A percentile compares a stretch with the other conserved stretches of the same genome.
phyloP scores from a whole-genome alignment of 2,329 filamentous ascomycete genomes.

The Furcasterigmium sp. region DNA sequence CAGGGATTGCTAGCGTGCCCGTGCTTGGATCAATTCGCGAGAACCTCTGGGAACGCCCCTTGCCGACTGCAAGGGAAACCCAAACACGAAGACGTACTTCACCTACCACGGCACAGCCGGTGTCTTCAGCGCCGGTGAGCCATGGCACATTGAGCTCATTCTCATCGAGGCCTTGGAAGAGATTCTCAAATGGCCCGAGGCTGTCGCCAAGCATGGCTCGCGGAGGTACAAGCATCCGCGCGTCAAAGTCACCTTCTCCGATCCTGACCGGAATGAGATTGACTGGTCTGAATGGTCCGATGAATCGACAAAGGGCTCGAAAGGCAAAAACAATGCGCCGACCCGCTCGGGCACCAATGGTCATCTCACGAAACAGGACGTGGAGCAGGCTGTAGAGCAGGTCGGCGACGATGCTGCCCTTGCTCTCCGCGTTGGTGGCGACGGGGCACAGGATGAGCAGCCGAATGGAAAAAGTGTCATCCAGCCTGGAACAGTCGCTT shows the following conservation, averaged over 20 bases:
- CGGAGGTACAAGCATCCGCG: conserved; percentile 32
- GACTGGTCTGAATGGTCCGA: too few species aligned
- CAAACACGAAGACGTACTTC: conserved; percentile 25
- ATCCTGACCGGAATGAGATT: conserved; percentile 9
- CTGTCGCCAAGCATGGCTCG: conserved; percentile 36
- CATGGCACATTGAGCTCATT: conserved; percentile 53
- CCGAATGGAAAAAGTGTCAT: too few species aligned
- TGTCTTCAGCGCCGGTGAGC: conserved; percentile 63
- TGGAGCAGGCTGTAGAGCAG: too few species aligned
- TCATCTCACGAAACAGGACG: too few species aligned
- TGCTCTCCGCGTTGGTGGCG: too few species aligned
- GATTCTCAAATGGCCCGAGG: conserved; percentile 57
- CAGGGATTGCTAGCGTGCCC: conserved; percentile 40
- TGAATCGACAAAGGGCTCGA: too few species aligned
- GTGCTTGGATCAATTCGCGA: conserved; percentile 54
- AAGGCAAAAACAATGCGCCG: too few species aligned
- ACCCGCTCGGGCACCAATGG: too few species aligned
- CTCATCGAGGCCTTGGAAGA: conserved; percentile 48
- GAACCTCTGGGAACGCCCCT: conserved; percentile 48
- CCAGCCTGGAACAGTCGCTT: too few species aligned
- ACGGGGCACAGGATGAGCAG: too few species aligned
- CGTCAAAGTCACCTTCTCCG: conserved; percentile 22
- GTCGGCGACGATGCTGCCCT: too few species aligned
- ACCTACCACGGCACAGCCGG: conserved; percentile 52
- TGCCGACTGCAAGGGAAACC: conserved; percentile 36